A percentile compares a stretch with the other conserved stretches of the same genome.
Evolutionary conservation across 176 grass and related monocot species (phyloP).

Genomic region (Phoenix roebelenii): DNA sequence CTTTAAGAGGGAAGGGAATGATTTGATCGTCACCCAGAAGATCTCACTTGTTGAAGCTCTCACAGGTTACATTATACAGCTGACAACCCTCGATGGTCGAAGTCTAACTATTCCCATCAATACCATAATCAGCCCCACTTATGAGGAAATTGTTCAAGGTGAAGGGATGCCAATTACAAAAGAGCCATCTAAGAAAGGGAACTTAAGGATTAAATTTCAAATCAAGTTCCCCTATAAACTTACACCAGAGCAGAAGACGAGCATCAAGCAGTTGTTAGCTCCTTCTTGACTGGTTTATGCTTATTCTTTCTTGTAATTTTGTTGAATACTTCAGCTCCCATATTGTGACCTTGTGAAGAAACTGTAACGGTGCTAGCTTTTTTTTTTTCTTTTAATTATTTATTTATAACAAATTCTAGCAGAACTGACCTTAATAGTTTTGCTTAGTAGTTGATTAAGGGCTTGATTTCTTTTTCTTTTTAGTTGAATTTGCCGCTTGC

Average conservation of each 20-base stretch:
- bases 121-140: conserved; percentile 34
- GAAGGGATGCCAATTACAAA: conserved; percentile 67
- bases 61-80: conserved; percentile 48
- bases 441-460: too few species aligned
- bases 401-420: too few species aligned
- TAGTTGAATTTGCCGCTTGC: too few species aligned
- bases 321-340: too few species aligned
- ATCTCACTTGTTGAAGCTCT: conserved; percentile 57
- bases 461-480: too few species aligned
- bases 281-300: conserved; percentile 18
- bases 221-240: conserved; percentile 52
- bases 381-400: too few species aligned
- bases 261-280: conserved; percentile 38
- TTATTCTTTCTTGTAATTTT: conserved; percentile 3
- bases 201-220: conserved; percentile 54
- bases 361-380: too few species aligned
- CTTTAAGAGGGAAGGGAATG: conserved; percentile 58
- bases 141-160: conserved; percentile 45
- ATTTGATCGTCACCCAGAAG: conserved; percentile 49
- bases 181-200: conserved; percentile 44
- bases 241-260: conserved; percentile 50
- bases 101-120: conserved; percentile 34
- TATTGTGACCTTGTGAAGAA: too few species aligned
- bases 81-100: conserved; percentile 50
- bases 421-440: too few species aligned